phyloP scores from a whole-genome alignment of 768 basidiomycete genomes.

The Termitomyces bulborhizus region DNA sequence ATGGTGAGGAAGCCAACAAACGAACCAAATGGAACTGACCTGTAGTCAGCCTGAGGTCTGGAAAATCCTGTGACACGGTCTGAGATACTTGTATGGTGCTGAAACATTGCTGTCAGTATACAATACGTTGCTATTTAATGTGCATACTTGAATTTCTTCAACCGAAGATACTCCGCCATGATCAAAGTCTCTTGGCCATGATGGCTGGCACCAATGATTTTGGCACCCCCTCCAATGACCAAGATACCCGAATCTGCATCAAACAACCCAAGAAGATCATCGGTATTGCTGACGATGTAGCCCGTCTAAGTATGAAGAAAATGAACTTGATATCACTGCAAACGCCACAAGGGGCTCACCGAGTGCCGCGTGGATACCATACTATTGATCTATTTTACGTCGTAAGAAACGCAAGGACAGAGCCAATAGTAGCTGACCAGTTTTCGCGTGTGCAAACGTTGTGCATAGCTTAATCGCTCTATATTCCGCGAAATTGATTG shows the following conservation, averaged over 20 bases:
- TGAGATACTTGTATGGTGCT: conserved; percentile 70
- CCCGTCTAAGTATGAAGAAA: conserved; percentile 36
- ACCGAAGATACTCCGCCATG: conserved; percentile 72
- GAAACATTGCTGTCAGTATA: neutral
- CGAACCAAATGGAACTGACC: conserved; percentile 19
- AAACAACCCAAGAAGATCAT: conserved; percentile 72
- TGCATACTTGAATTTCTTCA: conserved; percentile 57
- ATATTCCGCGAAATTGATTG: conserved; percentile 78
- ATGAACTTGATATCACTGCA: neutral
- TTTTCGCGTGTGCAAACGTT: conserved; percentile 69
- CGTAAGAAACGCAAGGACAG: conserved; percentile 3
- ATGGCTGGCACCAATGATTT: conserved; percentile 62
- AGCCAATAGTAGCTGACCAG: conserved; percentile 33
- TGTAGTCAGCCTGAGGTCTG: conserved; percentile 57
- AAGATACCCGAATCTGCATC: conserved; percentile 74
- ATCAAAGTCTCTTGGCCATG: conserved; percentile 76
- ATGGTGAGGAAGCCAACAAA: neutral
- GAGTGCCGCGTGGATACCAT: conserved; percentile 62
- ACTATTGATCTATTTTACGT: conserved; percentile 53
- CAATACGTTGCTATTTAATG: neutral
- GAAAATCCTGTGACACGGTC: conserved; percentile 61
- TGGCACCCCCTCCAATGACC: conserved; percentile 65
- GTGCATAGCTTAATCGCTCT: conserved; percentile 73
- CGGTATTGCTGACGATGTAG: conserved; percentile 74
- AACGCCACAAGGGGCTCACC: conserved; percentile 17